Base-by-base conservation (phyloP, 768 basidiomycete species). In the Pulveroboletus sp. region DNA sequence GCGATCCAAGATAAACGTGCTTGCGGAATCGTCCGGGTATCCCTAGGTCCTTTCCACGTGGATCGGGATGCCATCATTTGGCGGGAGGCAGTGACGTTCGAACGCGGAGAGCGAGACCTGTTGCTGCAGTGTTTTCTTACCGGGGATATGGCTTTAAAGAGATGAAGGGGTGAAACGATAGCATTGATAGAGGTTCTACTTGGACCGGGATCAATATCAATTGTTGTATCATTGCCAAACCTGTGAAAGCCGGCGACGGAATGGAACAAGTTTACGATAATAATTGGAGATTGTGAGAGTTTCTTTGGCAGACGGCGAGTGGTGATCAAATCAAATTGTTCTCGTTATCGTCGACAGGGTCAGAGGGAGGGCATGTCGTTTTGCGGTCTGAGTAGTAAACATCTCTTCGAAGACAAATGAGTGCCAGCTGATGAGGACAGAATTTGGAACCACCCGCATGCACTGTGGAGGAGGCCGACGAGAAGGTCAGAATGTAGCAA, bases 211-310 rank as follows among this genome's bases (percentile, higher is more conserved):
- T 47, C 34, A 36, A 38, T 34, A 63, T 47, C 34, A 36, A 38
- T 34, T 12, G 27, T 32, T 43, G 51, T 38, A 41, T 57, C 53
- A 54, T 36, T 24, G 24, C 19, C 7, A 46, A 36, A 37, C 44
- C 50, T 57, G 62, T 62, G 62, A 53, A 23, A 24, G 42, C 38
- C 41, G 17, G 41, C 50, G 50, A 47, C 35, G 29, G 13, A 43
- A 46, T 29, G 49, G 46, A 27, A 39, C 4, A 8, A n/a, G 48
- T 46, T 60, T 63, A 63, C 55, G 62, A 63, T 50, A 54, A 42
- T 38, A 31, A 45, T 45, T 36, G 50, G 52, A 45, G 52, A 57
- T 63, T 47, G 59, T 45, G 48, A 29, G 51, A 44, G 56, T 22
- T 26, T 31, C 38, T 40, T 46, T 43, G 40, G 22, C 12, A 50